These are phyloP conservation scores for Ophiosphaerella narmari DNA, from an alignment of 2,329 filamentous ascomycete species.

Conservation along the genomic window DNA sequence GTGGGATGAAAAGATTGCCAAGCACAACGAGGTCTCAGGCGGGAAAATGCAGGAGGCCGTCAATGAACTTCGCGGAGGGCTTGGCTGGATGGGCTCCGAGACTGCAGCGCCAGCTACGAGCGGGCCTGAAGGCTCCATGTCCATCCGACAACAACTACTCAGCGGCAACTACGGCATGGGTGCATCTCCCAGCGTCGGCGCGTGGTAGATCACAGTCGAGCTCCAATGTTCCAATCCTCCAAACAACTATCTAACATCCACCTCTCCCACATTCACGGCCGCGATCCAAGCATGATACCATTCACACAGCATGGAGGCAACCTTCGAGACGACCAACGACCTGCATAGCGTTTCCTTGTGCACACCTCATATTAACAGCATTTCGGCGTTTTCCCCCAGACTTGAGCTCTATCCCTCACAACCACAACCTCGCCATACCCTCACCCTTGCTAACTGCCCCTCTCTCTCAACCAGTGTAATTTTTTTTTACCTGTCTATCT, in stretches of 20 bases:
- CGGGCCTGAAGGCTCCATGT: conserved; percentile 36
- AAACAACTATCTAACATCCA: conserved; percentile 1
- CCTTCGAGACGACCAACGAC: conserved; percentile 40
- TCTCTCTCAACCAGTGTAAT: conserved; percentile 20
- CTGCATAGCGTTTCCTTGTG: conserved; percentile 44
- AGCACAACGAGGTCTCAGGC: conserved; percentile 85
- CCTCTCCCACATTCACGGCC: conserved; percentile 12
- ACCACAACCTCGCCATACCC: neutral
- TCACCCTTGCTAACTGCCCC: neutral
- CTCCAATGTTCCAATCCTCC: neutral
- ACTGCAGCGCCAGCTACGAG: conserved; percentile 21
- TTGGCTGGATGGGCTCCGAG: conserved; percentile 75
- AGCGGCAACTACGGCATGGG: conserved; percentile 61
- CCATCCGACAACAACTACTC: conserved; percentile 54
- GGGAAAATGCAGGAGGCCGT: conserved; percentile 82
- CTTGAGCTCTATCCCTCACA: neutral
- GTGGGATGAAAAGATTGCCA: conserved; percentile 86
- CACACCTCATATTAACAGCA: conserved; percentile 23
- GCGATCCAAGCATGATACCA: conserved; percentile 6
- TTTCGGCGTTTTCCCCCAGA: conserved; percentile 13
- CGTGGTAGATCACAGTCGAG: conserved; percentile 52
- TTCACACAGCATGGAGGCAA: conserved; percentile 25
- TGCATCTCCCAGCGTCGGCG: conserved; percentile 60
- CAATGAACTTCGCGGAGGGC: conserved; percentile 71
- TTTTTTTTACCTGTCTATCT: conserved; percentile 10